Base-by-base conservation (phyloP, 192 early-diverging fungal species). In the Backusella sp. region DNA sequence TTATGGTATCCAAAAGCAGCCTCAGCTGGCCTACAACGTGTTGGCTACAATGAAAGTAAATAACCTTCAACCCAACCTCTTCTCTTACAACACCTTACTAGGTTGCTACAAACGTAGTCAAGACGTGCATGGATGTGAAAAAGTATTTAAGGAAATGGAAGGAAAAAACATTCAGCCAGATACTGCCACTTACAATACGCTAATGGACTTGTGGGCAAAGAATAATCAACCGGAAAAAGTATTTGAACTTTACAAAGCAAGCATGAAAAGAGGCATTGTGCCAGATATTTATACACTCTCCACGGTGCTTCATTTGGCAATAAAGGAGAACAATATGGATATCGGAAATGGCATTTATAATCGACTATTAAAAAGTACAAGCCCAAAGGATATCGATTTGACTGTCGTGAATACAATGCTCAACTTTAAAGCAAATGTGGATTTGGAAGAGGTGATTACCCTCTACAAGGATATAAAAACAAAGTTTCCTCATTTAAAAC, bases 21-120 rank as follows among this genome's bases (percentile, higher is more conserved):
- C 72, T 35, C 21, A 73, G 1, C 62, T 79, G 37, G 79, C 80
- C 14, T 39, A 75, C 39, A 14, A 53, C 19, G 65, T 86, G 0
- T 72, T 86, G 8, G 52, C 34, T 19, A 66, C 72, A 17, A 84
- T 86, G 83, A 9, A 26, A 34, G 9, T 26, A 28, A 17, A 42
- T 9, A 76, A 52, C n/a, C 8, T 82, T 5, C 19, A 66, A 6
- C 82, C 82, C 12, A 81, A 77, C 53, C 19, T 70, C 35, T 75
- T 70, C 28, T 82, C 84, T 21, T 84, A 81, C 35, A 80, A 79
- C 52, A 78, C 74, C 4, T 39, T 86, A 17, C 68, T 86, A 12
- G 75, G 68, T 21, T 76, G 74, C 14, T 82, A 76, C 23, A 79
- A 82, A 49, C 70, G 75, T 3, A 26, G 3, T 12, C 34, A 70